phyloP scores from a whole-genome alignment of 225 moss, liverwort and hornwort species.

The Pseudoscleropodium purum region DNA sequence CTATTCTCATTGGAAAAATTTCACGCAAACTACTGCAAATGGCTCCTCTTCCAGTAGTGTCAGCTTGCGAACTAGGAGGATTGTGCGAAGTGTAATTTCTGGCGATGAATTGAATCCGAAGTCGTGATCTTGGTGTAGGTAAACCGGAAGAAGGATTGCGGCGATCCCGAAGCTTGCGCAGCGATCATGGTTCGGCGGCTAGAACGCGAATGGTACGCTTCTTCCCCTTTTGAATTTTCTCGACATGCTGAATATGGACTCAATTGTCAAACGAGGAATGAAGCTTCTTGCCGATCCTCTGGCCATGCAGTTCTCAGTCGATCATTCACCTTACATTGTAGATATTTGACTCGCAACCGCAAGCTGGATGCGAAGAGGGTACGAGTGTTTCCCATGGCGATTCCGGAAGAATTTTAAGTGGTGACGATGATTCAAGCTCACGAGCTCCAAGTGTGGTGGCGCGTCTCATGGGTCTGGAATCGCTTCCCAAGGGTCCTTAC shows the following conservation, averaged over 20 bases:
- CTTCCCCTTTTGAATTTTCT: neutral
- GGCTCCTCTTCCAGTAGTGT: neutral
- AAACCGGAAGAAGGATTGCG: neutral
- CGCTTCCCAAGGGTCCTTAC: constrained; percentile 52
- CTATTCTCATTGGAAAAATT: neutral
- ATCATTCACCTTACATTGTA: neutral
- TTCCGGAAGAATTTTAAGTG: neutral
- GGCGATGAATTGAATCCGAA: neutral
- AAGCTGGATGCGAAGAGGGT: neutral
- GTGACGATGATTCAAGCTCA: neutral
- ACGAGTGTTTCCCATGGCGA: neutral
- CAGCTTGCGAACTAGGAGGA: neutral
- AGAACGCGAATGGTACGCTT: constrained; percentile 14
- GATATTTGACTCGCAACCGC: constrained; percentile 33
- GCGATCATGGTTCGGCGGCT: neutral
- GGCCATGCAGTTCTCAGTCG: neutral
- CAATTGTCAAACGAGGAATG: neutral
- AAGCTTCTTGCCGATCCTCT: neutral
- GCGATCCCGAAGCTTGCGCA: constrained; percentile 17
- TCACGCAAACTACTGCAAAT: neutral
- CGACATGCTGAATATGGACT: neutral
- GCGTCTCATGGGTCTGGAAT: constrained; percentile 82
- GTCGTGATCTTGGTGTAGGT: constrained; percentile 3
- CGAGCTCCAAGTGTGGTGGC: constrained; percentile 79
- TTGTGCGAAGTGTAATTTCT: neutral